Conservation (phyloP, 768 basidiomycete species). For the Suillus subalutaceus region DNA sequence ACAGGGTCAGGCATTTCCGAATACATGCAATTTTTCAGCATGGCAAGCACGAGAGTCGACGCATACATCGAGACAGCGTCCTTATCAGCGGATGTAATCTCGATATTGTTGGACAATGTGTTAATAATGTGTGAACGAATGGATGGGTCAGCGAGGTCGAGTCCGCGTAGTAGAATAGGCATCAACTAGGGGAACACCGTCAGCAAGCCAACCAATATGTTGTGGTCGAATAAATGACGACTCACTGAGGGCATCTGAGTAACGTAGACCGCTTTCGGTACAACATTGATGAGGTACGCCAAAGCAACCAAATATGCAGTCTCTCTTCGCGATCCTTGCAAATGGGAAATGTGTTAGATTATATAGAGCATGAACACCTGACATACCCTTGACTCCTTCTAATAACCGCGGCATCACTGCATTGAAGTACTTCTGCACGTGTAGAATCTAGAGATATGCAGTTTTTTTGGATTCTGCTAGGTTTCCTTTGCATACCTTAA, state of each 20-base stretch:
- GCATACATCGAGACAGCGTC: conserved; percentile 68
- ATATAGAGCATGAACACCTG: not conserved
- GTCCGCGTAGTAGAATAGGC: conserved; percentile 83
- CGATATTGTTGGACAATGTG: conserved; percentile 71
- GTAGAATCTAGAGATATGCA: conserved; percentile 56
- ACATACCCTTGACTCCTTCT: conserved; percentile 61
- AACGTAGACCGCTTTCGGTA: conserved; percentile 75
- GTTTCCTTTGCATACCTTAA: conserved; percentile 57
- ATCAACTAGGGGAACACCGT: conserved; percentile 61
- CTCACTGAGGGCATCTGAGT: conserved; percentile 66
- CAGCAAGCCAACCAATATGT: not conserved
- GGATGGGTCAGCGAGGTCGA: conserved; percentile 73
- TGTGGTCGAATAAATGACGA: conserved; percentile 3
- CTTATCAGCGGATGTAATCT: conserved; percentile 52
- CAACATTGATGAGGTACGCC: conserved; percentile 74
- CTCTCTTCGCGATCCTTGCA: conserved; percentile 53
- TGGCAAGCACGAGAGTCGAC: conserved; percentile 63
- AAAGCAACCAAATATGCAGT: conserved; percentile 82
- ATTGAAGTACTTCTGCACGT: conserved; percentile 76
- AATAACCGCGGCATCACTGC: conserved; percentile 75
- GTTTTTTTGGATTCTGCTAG: not conserved
- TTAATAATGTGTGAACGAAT: conserved; percentile 83
- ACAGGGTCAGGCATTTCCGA: conserved; percentile 60
- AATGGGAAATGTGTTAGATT: conserved; percentile 3
- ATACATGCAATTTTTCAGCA: conserved; percentile 67